Evolutionary conservation across 148 eudicot species (phyloP).

Genomic region (Rhododendron williamsianum): DNA sequence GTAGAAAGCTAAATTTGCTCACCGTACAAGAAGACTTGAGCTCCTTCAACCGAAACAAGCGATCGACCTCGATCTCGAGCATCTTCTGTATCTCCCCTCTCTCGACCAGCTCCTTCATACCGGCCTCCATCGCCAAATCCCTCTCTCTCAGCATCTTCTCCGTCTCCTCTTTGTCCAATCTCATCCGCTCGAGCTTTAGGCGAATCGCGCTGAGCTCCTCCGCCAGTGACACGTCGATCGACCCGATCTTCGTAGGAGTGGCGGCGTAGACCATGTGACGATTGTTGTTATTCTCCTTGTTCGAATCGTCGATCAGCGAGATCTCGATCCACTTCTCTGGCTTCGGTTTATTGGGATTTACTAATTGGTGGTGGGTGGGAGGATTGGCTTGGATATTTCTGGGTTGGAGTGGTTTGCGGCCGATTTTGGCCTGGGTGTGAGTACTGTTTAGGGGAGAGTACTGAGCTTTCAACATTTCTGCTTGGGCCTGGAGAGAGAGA

Average conservation of each 20-base stretch:
- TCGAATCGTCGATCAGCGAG: slow-evolving; percentile 6
- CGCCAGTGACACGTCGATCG: slow-evolving; percentile 56
- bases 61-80: slow-evolving; percentile 75
- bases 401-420: slow-evolving; percentile 48
- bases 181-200: slow-evolving; percentile 51
- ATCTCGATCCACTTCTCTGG: slow-evolving; percentile 1
- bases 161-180: slow-evolving; percentile 57
- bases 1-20: not conserved
- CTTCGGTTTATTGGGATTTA: not conserved
- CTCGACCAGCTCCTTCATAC: slow-evolving; percentile 36
- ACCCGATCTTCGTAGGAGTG: slow-evolving; percentile 14
- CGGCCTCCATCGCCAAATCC: slow-evolving; percentile 36
- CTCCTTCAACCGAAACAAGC: slow-evolving; percentile 66
- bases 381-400: slow-evolving; percentile 16
- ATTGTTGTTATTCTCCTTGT: slow-evolving; percentile 44
- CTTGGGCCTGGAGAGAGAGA: not conserved
- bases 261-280: not conserved
- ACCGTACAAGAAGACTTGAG: slow-evolving; percentile 55
- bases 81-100: slow-evolving; percentile 66
- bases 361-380: slow-evolving; percentile 9
- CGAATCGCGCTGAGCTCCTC: slow-evolving; percentile 73
- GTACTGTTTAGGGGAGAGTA: slow-evolving; percentile 4
- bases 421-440: slow-evolving; percentile 15
- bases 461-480: slow-evolving; percentile 29
- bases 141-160: slow-evolving; percentile 50